Evolutionary conservation across 2,329 filamentous ascomycete species (phyloP).

Genomic region (Microthyrium microscopicum): DNA sequence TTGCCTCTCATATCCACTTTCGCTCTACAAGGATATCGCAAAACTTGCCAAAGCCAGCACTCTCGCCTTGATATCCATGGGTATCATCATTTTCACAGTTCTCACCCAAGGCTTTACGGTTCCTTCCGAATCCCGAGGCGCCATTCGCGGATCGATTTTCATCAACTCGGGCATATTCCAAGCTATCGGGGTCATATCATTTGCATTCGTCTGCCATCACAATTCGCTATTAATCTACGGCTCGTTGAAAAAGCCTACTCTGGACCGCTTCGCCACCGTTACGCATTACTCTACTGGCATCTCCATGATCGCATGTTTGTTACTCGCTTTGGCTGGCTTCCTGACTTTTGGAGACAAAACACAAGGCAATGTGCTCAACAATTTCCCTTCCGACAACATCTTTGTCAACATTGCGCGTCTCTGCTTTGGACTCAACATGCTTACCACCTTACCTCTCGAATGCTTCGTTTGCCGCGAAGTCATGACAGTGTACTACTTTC

Average conservation of each 20-base stretch:
- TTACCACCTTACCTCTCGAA: conserved; percentile 89
- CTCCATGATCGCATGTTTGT: conserved; percentile 79
- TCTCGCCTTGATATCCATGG: conserved; percentile 82
- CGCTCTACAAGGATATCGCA: conserved; percentile 88
- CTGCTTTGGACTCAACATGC: conserved; percentile 97
- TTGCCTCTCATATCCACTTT: conserved; percentile 77
- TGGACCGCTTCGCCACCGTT: conserved; percentile 84
- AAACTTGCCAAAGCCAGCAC: conserved; percentile 97
- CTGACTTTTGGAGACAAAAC: conserved; percentile 86
- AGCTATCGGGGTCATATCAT: conserved; percentile 94
- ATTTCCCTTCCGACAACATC: conserved; percentile 78
- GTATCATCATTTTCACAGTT: conserved; percentile 74
- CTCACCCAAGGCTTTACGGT: conserved; percentile 67
- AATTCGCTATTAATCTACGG: conserved; percentile 97
- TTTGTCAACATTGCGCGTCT: conserved; percentile 91
- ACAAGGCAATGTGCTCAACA: conserved; percentile 91
- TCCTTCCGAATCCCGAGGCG: conserved; percentile 53
- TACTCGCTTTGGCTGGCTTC: conserved; percentile 79
- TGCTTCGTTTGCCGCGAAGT: conserved; percentile 96
- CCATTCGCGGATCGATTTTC: conserved; percentile 53
- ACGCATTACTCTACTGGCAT: conserved; percentile 87
- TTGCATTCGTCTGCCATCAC: conserved; percentile 73
- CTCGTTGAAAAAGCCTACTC: conserved; percentile 80
- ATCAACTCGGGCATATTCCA: conserved; percentile 83
- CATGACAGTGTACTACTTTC: conserved; percentile 73